Conservation (phyloP, 305 asterid species). For the Solanum hybrid region DNA sequence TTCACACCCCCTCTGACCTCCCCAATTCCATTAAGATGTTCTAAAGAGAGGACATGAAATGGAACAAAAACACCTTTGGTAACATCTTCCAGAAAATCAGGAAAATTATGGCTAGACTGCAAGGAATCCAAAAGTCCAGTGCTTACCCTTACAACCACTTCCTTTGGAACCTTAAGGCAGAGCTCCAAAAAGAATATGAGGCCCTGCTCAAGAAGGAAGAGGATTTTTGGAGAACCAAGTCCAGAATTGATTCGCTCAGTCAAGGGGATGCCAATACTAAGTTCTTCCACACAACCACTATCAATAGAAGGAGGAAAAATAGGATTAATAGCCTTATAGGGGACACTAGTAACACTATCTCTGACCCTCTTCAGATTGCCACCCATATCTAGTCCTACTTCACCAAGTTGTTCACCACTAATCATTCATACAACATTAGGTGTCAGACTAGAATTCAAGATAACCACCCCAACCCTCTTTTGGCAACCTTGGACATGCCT, state of each 20-base stretch:
- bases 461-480: background rate
- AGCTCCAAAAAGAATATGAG: background rate
- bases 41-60: background rate
- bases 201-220: background rate
- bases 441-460: background rate
- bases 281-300: background rate
- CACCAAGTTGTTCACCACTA: too few species aligned
- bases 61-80: background rate
- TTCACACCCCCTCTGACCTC: background rate
- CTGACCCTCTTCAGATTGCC: background rate
- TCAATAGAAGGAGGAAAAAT: background rate
- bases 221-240: background rate
- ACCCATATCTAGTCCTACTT: background rate
- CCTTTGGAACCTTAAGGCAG: background rate
- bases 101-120: background rate
- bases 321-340: background rate
- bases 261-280: background rate
- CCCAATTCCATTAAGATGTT: background rate
- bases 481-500: background rate
- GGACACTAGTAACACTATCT: background rate
- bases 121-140: background rate
- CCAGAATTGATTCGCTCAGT: background rate
- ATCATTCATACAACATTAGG: background rate
- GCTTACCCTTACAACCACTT: background rate
- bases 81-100: background rate